phyloP scores from a whole-genome alignment of 2,329 filamentous ascomycete species.

The Aspergillus sp. region DNA sequence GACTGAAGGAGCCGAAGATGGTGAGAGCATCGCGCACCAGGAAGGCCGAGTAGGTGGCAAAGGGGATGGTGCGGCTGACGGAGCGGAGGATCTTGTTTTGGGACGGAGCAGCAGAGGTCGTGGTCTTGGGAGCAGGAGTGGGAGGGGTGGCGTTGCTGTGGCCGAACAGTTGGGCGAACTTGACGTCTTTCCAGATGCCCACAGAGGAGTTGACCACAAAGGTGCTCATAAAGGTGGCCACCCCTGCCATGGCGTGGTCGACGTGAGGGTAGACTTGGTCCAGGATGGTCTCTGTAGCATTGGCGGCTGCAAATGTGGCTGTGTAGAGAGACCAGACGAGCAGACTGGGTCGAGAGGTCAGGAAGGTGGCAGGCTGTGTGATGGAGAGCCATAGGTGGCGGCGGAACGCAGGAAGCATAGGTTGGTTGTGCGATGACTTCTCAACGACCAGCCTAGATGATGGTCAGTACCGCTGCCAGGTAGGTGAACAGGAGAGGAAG shows the following conservation, averaged over 20 bases:
- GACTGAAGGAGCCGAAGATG: slow-evolving; percentile 61
- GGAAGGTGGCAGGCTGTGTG: slow-evolving; percentile 43
- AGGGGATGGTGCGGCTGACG: slow-evolving; percentile 53
- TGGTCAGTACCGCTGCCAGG: slow-evolving; percentile 31
- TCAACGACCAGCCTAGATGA: slow-evolving; percentile 28
- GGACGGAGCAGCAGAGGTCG: slow-evolving; percentile 7
- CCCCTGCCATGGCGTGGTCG: slow-evolving; percentile 55
- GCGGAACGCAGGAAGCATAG: slow-evolving; percentile 26
- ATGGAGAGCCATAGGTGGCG: slow-evolving; percentile 21
- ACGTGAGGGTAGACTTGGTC: slow-evolving; percentile 60
- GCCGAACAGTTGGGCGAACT: slow-evolving; percentile 69
- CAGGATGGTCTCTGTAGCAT: slow-evolving; percentile 73
- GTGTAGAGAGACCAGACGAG: slow-evolving; percentile 65
- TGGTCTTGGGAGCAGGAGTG: slow-evolving; percentile 3
- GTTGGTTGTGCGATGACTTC: slow-evolving; percentile 27
- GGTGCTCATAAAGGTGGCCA: slow-evolving; percentile 65
- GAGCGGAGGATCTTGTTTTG: slow-evolving; percentile 14
- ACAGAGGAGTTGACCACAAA: slow-evolving; percentile 36
- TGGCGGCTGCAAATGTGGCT: slow-evolving; percentile 82
- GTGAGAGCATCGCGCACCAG: slow-evolving; percentile 78
- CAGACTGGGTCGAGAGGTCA: slow-evolving; percentile 41
- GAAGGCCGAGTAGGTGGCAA: slow-evolving; percentile 62
- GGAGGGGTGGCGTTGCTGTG: slow-evolving; percentile 6
- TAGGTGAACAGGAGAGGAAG: not conserved
- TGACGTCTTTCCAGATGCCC: slow-evolving; percentile 36